phyloP scores from a whole-genome alignment of 1,284 basidiomycete species.

The Fomitopsis palustris region DNA sequence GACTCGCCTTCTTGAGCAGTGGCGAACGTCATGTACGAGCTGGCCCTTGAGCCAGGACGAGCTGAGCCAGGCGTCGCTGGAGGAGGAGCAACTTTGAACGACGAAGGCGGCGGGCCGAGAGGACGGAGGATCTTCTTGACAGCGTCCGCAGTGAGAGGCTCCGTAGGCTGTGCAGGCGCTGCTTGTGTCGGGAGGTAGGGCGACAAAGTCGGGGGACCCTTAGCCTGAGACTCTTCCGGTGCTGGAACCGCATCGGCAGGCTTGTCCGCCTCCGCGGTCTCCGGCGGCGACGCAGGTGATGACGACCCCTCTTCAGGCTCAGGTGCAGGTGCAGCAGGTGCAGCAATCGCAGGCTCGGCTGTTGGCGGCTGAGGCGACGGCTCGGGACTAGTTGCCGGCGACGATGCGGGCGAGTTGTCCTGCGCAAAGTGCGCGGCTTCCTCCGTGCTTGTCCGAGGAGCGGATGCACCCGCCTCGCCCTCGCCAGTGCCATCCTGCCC shows the following conservation, averaged over 20 bases:
- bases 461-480: not conserved
- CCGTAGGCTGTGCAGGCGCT: not conserved
- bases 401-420: not conserved
- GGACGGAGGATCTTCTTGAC: constrained; percentile 7
- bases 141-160: constrained; percentile 3
- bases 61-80: constrained; percentile 11
- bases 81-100: constrained; percentile 22
- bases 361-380: not conserved
- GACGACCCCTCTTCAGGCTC: not conserved
- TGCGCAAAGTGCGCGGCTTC: not conserved
- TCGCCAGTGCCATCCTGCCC: constrained; percentile 3
- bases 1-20: constrained; percentile 28
- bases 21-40: constrained; percentile 28
- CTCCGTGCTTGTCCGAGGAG: not conserved
- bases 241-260: not conserved
- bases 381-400: not conserved
- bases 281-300: not conserved
- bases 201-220: not conserved
- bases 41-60: constrained; percentile 27
- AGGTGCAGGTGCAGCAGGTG: not conserved
- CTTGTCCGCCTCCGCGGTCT: not conserved
- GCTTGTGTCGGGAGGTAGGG: not conserved
- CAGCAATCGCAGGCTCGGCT: not conserved
- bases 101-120: constrained; percentile 21
- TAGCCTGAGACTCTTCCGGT: not conserved